Base-by-base conservation (phyloP, 805 yeast species). In the Kluyveromyces siamensis region DNA sequence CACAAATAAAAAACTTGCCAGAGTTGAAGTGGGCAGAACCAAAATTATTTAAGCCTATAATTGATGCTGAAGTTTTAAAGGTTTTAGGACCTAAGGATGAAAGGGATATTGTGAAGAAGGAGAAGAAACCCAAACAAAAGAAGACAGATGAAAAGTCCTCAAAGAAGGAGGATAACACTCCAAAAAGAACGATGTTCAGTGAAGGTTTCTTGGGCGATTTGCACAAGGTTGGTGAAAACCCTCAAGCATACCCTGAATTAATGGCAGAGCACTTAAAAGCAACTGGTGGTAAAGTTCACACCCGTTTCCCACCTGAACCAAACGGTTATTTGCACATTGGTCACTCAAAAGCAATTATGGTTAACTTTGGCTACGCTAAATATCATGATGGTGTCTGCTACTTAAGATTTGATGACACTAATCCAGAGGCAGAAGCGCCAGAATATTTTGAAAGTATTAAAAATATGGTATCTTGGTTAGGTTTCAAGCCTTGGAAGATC, bases 301-400 rank as follows among this genome's bases (percentile, higher is more conserved):
- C 99, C 3, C 81, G 99, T 65, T 93, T 93, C 71, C 99, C 70
- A 51, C 99, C 99, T 55, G 99, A 93, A 74, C 99, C 99, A 52
- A 87, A 96, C 72, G 99, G 99, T 72, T 93, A 90, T 71, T 78
- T 93, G 71, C 99, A 93, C 72, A 93, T 93, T 71, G 99, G 99
- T 41, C 99, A 93, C 65, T 85, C 96, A 40, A 93, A 93, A 71
- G 99, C 99, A 46, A 91, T 93, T 64, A 86, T 93, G 80, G 96
- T 91, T 48, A 90, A 93, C 67, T 93, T 93, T 68, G 99, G 99
- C n/a, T 93, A 75, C 67, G 99, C 99, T 39, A 83, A 85, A 63
- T 84, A 72, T 70, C 75, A 89, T 66, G 76, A 79, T 52, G 99
- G 99, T 54, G 74, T 79, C 47, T 93, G 99, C 68, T 88, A 89